Evolutionary conservation across 768 basidiomycete genomes (phyloP), one percentile per base, ranked within the genome.

Genomic region (Boletus rubescentipes): DNA sequence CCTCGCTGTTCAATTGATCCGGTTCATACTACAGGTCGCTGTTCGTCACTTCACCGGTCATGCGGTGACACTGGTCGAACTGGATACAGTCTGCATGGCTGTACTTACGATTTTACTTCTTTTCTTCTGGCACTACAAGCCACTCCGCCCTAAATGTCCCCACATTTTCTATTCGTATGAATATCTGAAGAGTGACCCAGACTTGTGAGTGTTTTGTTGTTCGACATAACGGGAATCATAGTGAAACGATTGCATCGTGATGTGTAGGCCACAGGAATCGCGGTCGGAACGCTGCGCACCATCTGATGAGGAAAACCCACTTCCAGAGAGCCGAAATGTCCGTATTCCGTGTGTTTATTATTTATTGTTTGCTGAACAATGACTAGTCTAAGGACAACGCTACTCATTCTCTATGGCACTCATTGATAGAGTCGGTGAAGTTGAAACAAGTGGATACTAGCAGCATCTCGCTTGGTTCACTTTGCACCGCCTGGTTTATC

Each of bases 61-160:
- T 7, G 48, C 18, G 1, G 26, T 54, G 42, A 50, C 53, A 5
- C 37, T 50, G 23, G 31, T 54, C 40, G 48, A 54, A n/a, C 36
- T 50, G 1, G 53, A 44, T 14, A 50, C 36, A 5, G 15, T 50
- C 5, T 44, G 35, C 36, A 38, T 54, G 42, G 35, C 42, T 11
- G 21, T 20, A 1, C 42, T 54, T 16, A 21, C 48, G 3, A 15
- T 50, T 14, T 26, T 38, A 34, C 21, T 39, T 14, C n/a, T 54
- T 39, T 43, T 29, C 21, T 39, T 54, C 5, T 54, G 48, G 53
- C 39, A 26, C 42, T 5, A 44, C 31, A 54, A 54, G 36, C 48
- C 53, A 34, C 20, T 47, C 9, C 8, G 39, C 9, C 39, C 46
- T 1, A 10, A 21, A 20, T 30, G 30, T 29, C 41, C 47, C 4